Percentiles rank a stretch among this genome's conserved stretches.
phyloP scores from a whole-genome alignment of 2,329 filamentous ascomycete genomes.

The Colletotrichum echinochloae region DNA sequence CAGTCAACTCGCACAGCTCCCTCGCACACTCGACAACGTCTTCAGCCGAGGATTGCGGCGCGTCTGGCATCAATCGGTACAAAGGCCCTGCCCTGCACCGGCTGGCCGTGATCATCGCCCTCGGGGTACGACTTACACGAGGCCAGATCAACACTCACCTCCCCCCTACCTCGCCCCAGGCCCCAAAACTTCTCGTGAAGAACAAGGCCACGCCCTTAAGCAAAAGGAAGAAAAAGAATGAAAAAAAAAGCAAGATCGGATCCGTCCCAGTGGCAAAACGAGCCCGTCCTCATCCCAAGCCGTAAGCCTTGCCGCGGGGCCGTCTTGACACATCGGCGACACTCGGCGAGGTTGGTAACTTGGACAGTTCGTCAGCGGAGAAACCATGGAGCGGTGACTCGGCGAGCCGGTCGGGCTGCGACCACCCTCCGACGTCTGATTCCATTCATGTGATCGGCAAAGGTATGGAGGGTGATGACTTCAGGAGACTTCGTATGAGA shows the following conservation, averaged over 20 bases:
- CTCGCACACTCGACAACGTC: background rate
- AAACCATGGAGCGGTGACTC: background rate
- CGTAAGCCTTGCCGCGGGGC: background rate
- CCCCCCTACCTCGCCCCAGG: background rate
- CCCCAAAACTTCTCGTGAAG: background rate
- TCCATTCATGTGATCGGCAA: background rate
- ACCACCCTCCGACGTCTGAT: background rate
- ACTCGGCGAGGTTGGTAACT: background rate
- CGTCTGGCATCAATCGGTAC: background rate
- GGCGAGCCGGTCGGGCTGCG: background rate
- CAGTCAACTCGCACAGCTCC: background rate
- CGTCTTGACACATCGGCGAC: background rate
- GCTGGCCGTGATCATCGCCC: background rate
- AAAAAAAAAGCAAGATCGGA: background rate
- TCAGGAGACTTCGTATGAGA: background rate
- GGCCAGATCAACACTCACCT: background rate
- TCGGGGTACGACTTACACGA: background rate
- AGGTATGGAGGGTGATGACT: background rate
- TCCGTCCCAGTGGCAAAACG: background rate
- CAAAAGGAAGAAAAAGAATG: too few relatives aligned
- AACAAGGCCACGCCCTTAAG: background rate
- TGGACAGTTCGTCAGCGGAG: background rate
- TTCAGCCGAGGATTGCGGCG: background rate
- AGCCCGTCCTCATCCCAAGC: background rate
- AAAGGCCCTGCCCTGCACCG: background rate